These are phyloP conservation scores for Tremella yokohamensis DNA, from an alignment of 768 basidiomycete genomes.

Conservation along the genomic window DNA sequence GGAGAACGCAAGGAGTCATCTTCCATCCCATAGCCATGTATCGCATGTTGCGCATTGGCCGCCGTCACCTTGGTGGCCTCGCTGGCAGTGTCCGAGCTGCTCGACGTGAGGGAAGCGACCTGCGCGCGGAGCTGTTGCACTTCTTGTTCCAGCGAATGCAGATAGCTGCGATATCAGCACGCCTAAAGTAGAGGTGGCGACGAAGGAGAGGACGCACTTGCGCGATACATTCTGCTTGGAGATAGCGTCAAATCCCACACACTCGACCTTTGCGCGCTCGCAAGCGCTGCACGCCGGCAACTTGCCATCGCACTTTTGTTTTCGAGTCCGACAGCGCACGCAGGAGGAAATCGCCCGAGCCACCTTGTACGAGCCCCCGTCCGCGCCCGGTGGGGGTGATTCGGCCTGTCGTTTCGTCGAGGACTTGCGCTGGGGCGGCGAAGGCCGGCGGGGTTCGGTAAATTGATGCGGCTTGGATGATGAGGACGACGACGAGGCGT, in stretches of 20 bases:
- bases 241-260: slow-evolving; percentile 52
- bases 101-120: slow-evolving; percentile 29
- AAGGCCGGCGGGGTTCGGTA: not conserved
- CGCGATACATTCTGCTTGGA: slow-evolving; percentile 51
- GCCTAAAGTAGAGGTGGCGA: not conserved
- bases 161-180: slow-evolving; percentile 36
- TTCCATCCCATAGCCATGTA: slow-evolving; percentile 18
- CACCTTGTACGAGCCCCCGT: slow-evolving; percentile 41
- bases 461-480: not conserved
- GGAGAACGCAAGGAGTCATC: slow-evolving; percentile 23
- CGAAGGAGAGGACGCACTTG: slow-evolving; percentile 41
- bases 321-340: slow-evolving; percentile 49
- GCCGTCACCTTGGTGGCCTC: slow-evolving; percentile 22
- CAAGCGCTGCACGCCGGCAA: slow-evolving; percentile 50
- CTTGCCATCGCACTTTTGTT: slow-evolving; percentile 52
- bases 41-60: slow-evolving; percentile 27
- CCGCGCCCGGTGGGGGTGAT: not conserved
- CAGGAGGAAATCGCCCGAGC: slow-evolving; percentile 51
- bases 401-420: not conserved
- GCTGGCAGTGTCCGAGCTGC: slow-evolving; percentile 14
- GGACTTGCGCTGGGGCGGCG: not conserved
- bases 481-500: not conserved
- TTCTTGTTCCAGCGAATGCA: slow-evolving; percentile 51
- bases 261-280: slow-evolving; percentile 52
- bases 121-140: slow-evolving; percentile 47